Evolutionary conservation across 805 yeast genomes (phyloP).

Genomic region (Cyberlindnera petersonii): DNA sequence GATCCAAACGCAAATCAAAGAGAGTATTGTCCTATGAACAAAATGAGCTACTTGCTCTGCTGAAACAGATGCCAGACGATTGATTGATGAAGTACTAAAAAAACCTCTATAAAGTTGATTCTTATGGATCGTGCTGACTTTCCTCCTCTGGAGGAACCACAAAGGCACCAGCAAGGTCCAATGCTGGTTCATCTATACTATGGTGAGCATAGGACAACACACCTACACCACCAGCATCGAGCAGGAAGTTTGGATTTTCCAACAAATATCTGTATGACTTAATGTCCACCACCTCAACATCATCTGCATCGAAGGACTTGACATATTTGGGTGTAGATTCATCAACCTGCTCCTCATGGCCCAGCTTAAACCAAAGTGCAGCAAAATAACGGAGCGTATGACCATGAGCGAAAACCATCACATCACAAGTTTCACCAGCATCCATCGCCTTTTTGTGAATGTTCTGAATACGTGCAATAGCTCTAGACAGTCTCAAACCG

Average conservation of each 20-base stretch:
- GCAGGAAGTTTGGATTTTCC: constrained; percentile 71
- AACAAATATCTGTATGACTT: constrained; percentile 33
- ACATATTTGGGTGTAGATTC: constrained; percentile 16
- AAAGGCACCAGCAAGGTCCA: constrained; percentile 80
- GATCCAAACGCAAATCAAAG: constrained; percentile 21
- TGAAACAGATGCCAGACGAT: constrained; percentile 30
- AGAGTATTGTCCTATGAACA: constrained; percentile 51
- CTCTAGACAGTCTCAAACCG: constrained; percentile 64
- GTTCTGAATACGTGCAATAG: constrained; percentile 59
- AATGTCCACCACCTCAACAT: constrained; percentile 31
- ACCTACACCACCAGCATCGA: constrained; percentile 96
- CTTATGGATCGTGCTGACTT: constrained; percentile 14
- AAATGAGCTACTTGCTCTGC: constrained; percentile 43
- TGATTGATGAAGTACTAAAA: constrained; percentile 1
- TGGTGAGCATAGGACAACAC: constrained; percentile 88
- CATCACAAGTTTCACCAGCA: constrained; percentile 56
- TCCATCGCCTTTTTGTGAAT: constrained; percentile 55
- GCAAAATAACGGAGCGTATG: constrained; percentile 88
- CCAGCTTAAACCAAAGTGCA: constrained; percentile 69
- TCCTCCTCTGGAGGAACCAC: constrained; percentile 64
- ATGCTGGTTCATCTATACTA: constrained; percentile 80
- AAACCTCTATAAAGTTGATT: neutral
- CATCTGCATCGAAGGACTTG: constrained; percentile 24
- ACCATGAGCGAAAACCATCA: constrained; percentile 87
- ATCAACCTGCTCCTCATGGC: constrained; percentile 24